These are phyloP conservation scores for Tylopilus balloui DNA, from an alignment of 768 basidiomycete species.

Conservation along the genomic window DNA sequence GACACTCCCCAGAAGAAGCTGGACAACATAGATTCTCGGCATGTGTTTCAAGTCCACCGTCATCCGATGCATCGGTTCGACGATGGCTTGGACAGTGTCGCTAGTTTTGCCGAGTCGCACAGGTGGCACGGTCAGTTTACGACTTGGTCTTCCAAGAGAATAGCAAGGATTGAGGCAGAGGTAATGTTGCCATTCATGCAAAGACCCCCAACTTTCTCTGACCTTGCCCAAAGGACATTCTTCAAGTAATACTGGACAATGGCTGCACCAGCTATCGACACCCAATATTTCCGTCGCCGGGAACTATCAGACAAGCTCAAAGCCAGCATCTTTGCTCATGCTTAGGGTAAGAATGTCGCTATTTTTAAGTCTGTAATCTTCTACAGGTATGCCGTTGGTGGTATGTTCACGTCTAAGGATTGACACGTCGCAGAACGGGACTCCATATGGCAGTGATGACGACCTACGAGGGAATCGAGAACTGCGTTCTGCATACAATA, in stretches of 20 bases:
- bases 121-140: slow-evolving; percentile 64
- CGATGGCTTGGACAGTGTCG: slow-evolving; percentile 57
- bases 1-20: slow-evolving; percentile 51
- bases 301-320: slow-evolving; percentile 36
- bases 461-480: slow-evolving; percentile 27
- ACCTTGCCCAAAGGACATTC: slow-evolving; percentile 7
- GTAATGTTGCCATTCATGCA: slow-evolving; percentile 32
- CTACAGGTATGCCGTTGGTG: slow-evolving; percentile 39
- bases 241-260: slow-evolving; percentile 21
- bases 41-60: slow-evolving; percentile 48
- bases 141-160: slow-evolving; percentile 46
- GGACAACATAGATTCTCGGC: slow-evolving; percentile 41
- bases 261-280: slow-evolving; percentile 7
- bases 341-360: slow-evolving; percentile 47
- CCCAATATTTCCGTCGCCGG: slow-evolving; percentile 9
- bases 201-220: slow-evolving; percentile 2
- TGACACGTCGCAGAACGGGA: slow-evolving; percentile 45
- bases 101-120: slow-evolving; percentile 45
- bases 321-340: slow-evolving; percentile 34
- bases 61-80: slow-evolving; percentile 72
- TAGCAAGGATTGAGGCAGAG: slow-evolving; percentile 71
- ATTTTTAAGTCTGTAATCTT: slow-evolving; percentile 75
- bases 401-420: not conserved
- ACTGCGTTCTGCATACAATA: slow-evolving; percentile 34
- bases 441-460: slow-evolving; percentile 44